A percentile compares a stretch with the other conserved stretches of the same genome.
Conservation (phyloP, 2,329 filamentous ascomycete genomes). For the Colletotrichum magnum region DNA sequence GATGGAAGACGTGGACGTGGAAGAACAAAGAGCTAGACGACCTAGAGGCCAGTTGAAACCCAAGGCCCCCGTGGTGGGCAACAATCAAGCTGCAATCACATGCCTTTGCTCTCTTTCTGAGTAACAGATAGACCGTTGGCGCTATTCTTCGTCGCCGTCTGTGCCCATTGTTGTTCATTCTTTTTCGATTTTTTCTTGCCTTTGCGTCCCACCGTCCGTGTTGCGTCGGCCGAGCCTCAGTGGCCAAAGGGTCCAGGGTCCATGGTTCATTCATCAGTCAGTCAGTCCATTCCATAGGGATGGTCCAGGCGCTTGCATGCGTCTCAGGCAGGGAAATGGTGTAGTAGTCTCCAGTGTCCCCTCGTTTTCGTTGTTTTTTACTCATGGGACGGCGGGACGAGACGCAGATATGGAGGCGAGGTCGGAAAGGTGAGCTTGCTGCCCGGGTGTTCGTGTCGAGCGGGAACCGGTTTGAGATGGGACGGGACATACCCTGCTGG, state of each 20-base stretch:
- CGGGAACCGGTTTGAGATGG: slow-evolving; percentile 34
- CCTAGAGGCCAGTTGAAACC: slow-evolving; percentile 8
- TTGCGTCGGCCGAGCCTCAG: background rate
- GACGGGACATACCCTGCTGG: slow-evolving; percentile 22
- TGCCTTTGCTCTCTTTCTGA: background rate
- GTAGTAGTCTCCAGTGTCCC: background rate
- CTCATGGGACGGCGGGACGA: no score
- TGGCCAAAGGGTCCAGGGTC: slow-evolving; percentile 27
- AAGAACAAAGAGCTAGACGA: background rate
- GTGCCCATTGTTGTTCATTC: slow-evolving; percentile 24
- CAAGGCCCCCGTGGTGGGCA: background rate
- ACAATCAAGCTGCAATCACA: slow-evolving; percentile 17
- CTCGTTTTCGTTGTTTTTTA: background rate
- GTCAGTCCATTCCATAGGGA: no score
- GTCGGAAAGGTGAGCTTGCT: no score
- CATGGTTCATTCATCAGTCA: background rate
- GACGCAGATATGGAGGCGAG: no score
- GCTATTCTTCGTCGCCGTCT: slow-evolving; percentile 10
- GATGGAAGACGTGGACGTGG: background rate
- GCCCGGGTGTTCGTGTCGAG: slow-evolving; percentile 9
- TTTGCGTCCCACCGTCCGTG: slow-evolving; percentile 1
- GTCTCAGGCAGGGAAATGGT: background rate
- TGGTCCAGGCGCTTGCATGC: slow-evolving; percentile 1
- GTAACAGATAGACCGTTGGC: background rate
- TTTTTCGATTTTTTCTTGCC: background rate